phyloP scores from a whole-genome alignment of 2,329 filamentous ascomycete species.

The Colletotrichum sojae region DNA sequence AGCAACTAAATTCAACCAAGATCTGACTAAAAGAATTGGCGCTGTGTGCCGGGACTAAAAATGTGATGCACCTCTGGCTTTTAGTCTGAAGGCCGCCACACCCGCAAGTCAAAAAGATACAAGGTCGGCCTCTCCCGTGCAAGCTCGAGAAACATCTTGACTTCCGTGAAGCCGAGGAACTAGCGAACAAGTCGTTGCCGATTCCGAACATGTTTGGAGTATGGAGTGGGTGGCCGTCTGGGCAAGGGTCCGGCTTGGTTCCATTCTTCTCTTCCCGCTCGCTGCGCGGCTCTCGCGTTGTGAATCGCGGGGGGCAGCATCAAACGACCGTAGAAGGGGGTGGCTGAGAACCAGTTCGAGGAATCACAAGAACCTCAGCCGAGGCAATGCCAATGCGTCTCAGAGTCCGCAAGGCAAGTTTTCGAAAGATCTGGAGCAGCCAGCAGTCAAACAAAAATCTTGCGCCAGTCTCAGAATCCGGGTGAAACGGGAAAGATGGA shows the following conservation, averaged over 20 bases:
- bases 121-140: background rate
- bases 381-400: constrained; percentile 24
- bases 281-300: constrained; percentile 9
- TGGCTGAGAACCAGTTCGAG: constrained; percentile 16
- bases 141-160: background rate
- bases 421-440: background rate
- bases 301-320: background rate
- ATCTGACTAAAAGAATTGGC: background rate
- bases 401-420: background rate
- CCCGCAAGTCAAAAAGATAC: constrained; percentile 4
- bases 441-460: background rate
- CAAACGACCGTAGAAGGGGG: background rate
- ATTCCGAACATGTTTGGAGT: constrained; percentile 20
- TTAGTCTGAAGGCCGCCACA: background rate
- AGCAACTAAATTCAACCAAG: background rate
- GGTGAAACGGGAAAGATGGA: constrained; percentile 25
- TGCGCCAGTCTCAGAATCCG: constrained; percentile 32
- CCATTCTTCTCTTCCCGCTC: background rate
- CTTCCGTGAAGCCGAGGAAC: constrained; percentile 6
- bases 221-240: background rate
- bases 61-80: too few species aligned
- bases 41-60: background rate
- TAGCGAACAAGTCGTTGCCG: constrained; percentile 11
- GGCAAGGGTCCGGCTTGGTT: too few species aligned
- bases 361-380: background rate